Conservation (phyloP, 2,329 filamentous ascomycete species). For the Talaromyces sp. region DNA sequence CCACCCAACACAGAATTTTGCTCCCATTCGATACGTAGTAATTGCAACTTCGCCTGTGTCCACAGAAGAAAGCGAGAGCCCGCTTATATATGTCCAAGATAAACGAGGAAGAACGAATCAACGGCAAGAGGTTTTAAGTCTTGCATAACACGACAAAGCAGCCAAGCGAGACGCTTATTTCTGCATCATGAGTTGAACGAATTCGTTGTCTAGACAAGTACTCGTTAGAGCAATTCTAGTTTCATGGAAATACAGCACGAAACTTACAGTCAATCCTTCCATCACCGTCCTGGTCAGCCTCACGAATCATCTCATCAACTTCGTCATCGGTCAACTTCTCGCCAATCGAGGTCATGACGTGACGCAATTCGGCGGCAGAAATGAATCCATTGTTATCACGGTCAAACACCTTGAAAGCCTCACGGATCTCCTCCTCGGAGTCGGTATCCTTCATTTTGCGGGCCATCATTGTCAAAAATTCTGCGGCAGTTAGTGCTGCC, state of each 20-base stretch:
- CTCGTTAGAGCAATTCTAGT: neutral
- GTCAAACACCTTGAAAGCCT: conserved; percentile 87
- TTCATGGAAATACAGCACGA: neutral
- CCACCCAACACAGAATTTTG: neutral
- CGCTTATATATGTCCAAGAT: conserved; percentile 17
- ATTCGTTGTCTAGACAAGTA: conserved; percentile 73
- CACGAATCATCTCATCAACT: conserved; percentile 90
- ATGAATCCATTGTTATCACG: conserved; percentile 92
- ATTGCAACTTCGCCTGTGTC: conserved; percentile 3
- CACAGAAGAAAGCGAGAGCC: conserved; percentile 6
- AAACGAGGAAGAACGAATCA: conserved; percentile 23
- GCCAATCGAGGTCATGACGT: conserved; percentile 89
- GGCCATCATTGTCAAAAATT: conserved; percentile 92
- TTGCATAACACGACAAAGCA: conserved; percentile 23
- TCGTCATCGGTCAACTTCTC: conserved; percentile 89
- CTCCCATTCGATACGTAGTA: neutral
- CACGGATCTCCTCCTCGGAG: conserved; percentile 84
- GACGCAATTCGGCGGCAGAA: conserved; percentile 79
- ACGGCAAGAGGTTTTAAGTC: conserved; percentile 2
- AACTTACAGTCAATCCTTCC: conserved; percentile 80
- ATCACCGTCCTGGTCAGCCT: conserved; percentile 85
- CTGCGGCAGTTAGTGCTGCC: conserved; percentile 44
- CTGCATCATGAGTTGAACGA: conserved; percentile 94
- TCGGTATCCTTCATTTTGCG: conserved; percentile 94
- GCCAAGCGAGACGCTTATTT: conserved; percentile 57